phyloP scores from a whole-genome alignment of 176 grass and related monocot species.

The Eremochloa ophiuroides region DNA sequence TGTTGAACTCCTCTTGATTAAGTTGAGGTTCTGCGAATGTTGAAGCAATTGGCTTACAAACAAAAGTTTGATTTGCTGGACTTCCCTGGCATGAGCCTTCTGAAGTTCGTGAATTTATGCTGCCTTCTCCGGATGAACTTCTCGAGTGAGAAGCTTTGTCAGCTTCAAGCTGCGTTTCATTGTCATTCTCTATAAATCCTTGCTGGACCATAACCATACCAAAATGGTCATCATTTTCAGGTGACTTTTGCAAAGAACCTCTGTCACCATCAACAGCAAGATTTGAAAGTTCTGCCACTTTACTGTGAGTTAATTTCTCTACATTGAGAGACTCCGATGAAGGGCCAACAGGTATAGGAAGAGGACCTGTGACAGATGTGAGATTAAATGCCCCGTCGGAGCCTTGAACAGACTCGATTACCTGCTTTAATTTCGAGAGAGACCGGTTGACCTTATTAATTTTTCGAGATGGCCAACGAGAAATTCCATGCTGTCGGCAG shows the following conservation, averaged over 20 bases:
- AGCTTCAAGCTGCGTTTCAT: conserved; percentile 34
- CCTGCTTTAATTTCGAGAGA: conserved; percentile 84
- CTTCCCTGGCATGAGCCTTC: conserved; percentile 79
- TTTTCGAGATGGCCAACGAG: conserved; percentile 91
- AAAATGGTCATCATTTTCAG: conserved; percentile 28
- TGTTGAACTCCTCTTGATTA: conserved; percentile 31
- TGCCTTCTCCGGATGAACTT: conserved; percentile 80
- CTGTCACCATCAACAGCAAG: conserved; percentile 6
- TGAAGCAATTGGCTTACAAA: conserved; percentile 50
- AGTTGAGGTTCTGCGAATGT: conserved; percentile 35
- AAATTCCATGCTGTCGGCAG: conserved; percentile 95
- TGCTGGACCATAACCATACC: conserved; percentile 22
- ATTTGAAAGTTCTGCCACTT: conserved; percentile 44
- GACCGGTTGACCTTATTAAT: conserved; percentile 99
- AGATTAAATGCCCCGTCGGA: conserved; percentile 68
- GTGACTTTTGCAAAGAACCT: conserved; percentile 28
- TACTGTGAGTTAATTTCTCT: conserved; percentile 48
- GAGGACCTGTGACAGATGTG: conserved; percentile 63
- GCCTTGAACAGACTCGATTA: conserved; percentile 96
- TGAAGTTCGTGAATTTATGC: conserved; percentile 62
- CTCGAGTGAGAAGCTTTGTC: conserved; percentile 60
- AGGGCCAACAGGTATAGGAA: conserved; percentile 57
- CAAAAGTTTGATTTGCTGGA: conserved; percentile 40
- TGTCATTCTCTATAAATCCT: conserved; percentile 37
- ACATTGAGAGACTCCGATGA: conserved; percentile 44